These are phyloP conservation scores for Scenedesmus sp. DNA, from an alignment of 163 green algal genomes.

Conservation along the genomic window DNA sequence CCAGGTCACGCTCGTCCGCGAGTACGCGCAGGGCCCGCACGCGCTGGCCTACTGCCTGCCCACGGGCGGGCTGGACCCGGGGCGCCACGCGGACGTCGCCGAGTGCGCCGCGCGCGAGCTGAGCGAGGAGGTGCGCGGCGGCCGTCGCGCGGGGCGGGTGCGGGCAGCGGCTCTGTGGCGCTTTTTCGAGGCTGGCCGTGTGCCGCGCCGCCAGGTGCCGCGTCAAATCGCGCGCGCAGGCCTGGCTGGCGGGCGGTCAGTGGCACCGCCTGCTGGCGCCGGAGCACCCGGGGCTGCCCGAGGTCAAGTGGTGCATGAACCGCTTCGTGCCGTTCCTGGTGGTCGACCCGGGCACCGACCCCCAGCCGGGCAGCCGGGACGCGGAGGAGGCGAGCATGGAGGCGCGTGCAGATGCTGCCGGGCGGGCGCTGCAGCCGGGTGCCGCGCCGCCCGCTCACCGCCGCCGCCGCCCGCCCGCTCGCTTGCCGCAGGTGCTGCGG, in stretches of 20 bases:
- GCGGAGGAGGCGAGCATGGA: conserved; percentile 73
- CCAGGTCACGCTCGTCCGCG: conserved; percentile 59
- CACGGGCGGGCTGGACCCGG: conserved; percentile 74
- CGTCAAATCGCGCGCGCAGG: conserved; percentile 58
- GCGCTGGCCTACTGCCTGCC: conserved; percentile 79
- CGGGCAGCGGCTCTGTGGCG: no score
- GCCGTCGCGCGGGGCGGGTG: no score
- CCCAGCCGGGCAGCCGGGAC: conserved; percentile 60
- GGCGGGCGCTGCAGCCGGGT: no score
- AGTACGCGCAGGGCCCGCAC: conserved; percentile 75
- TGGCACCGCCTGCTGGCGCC: conserved; percentile 70
- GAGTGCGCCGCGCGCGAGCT: conserved; percentile 79
- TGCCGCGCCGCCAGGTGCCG: no score
- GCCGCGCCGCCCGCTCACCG: no score
- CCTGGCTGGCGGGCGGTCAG: conserved; percentile 72
- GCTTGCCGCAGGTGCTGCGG: conserved; percentile 57
- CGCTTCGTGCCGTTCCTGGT: conserved; percentile 85
- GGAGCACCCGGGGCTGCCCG: conserved; percentile 74
- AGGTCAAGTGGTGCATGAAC: conserved; percentile 95
- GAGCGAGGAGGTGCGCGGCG: conserved; percentile 80
- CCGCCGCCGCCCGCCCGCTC: no score
- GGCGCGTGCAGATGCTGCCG: conserved; percentile 34
- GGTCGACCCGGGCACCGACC: conserved; percentile 67
- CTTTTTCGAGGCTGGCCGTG: no score
- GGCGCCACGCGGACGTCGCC: conserved; percentile 61